Evolutionary conservation across 1,284 basidiomycete genomes (phyloP).

Genomic region (Microbotryum silenes-acaulis): DNA sequence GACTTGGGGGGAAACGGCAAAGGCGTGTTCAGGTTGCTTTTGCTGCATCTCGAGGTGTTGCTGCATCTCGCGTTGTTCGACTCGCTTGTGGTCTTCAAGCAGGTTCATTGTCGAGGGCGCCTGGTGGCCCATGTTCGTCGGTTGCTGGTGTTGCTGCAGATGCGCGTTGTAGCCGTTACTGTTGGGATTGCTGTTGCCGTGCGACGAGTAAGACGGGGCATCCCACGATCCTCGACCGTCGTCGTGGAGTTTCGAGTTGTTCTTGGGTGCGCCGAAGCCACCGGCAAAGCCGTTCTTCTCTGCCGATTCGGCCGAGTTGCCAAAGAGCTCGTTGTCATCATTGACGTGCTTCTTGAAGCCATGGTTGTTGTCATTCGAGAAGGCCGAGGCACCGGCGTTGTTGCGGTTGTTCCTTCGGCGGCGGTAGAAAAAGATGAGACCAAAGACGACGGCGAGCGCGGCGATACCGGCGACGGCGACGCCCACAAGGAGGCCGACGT

Average conservation of each 20-base stretch:
- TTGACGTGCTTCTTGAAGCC: constrained; percentile 6
- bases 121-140: background rate
- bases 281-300: background rate
- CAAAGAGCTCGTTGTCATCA: constrained; percentile 14
- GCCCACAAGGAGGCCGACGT: constrained; percentile 25
- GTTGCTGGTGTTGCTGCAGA: background rate
- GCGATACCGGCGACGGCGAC: constrained; percentile 25
- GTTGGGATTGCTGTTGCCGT: background rate
- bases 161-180: background rate
- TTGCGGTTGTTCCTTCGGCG: background rate
- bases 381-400: background rate
- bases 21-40: background rate
- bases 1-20: background rate
- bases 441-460: constrained; percentile 11
- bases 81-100: constrained; percentile 7
- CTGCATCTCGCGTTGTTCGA: constrained; percentile 24
- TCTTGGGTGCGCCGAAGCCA: background rate
- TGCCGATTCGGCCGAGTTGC: constrained; percentile 9
- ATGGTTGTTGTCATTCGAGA: background rate
- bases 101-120: constrained; percentile 1
- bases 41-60: constrained; percentile 19
- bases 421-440: constrained; percentile 12
- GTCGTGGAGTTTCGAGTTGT: constrained; percentile 2
- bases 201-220: constrained; percentile 12
- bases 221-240: too few relatives aligned